These are phyloP conservation scores for Sporothrix schenckii DNA, from an alignment of 2,329 filamentous ascomycete species.

Conservation along the genomic window DNA sequence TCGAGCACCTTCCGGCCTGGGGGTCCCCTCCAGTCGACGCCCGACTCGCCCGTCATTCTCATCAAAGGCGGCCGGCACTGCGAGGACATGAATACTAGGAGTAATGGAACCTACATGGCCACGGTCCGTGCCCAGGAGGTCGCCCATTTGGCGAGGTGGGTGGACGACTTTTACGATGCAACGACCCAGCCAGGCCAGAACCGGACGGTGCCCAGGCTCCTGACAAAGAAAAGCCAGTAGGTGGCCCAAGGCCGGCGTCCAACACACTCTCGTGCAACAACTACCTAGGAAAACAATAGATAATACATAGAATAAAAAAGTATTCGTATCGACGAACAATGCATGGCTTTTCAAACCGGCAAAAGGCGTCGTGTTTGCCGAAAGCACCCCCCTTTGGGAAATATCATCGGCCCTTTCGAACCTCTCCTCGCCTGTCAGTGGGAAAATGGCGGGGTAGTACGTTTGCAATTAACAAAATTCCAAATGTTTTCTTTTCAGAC, in stretches of 20 bases:
- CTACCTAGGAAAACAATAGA: background rate
- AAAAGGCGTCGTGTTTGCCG: background rate
- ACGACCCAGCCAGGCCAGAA: background rate
- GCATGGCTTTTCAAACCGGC: background rate
- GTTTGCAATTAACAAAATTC: too few relatives aligned
- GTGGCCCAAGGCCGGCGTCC: background rate
- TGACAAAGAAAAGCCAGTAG: background rate
- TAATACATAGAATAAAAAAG: background rate
- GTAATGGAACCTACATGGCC: constrained; percentile 50
- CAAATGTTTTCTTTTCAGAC: too few relatives aligned
- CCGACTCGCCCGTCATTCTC: constrained; percentile 54
- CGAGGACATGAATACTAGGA: constrained; percentile 53
- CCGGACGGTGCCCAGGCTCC: background rate
- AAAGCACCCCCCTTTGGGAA: background rate
- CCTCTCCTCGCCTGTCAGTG: too few relatives aligned
- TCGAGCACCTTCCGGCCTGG: constrained; percentile 57
- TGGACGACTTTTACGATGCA: constrained; percentile 51
- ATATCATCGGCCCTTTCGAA: background rate
- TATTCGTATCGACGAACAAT: background rate
- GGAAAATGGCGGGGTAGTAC: too few relatives aligned
- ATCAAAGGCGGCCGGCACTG: constrained; percentile 60
- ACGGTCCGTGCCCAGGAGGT: constrained; percentile 53
- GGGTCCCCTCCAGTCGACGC: constrained; percentile 55
- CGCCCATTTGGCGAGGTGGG: constrained; percentile 57
- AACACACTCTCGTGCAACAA: background rate